These are phyloP conservation scores for Zea luxurians DNA, from an alignment of 176 grass and related monocot genomes.

Conservation along the genomic window DNA sequence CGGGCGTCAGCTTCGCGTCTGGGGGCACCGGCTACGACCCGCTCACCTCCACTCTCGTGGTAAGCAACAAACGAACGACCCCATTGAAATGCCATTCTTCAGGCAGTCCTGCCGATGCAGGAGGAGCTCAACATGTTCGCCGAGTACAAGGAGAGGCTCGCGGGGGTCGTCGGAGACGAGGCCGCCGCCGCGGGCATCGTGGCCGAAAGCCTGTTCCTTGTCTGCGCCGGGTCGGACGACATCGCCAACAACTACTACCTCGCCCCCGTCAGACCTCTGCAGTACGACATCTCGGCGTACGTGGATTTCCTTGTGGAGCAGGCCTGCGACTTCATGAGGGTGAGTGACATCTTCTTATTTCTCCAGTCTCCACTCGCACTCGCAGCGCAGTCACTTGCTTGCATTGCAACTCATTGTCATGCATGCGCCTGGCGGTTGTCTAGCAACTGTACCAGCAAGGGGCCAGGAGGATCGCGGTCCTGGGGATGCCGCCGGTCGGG, in stretches of 20 bases:
- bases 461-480: conserved; percentile 38
- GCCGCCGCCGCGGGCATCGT: conserved; percentile 33
- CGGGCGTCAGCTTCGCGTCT: conserved; percentile 55
- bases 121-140: conserved; percentile 52
- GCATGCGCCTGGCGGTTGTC: no score
- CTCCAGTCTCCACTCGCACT: background rate
- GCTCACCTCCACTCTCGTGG: conserved; percentile 48
- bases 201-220: conserved; percentile 29
- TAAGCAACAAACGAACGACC: background rate
- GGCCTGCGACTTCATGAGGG: conserved; percentile 47
- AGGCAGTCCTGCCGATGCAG: conserved; percentile 47
- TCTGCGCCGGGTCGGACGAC: conserved; percentile 47
- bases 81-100: background rate
- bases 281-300: conserved; percentile 44
- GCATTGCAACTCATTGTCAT: no score
- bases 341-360: background rate
- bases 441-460: conserved; percentile 45
- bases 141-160: conserved; percentile 55
- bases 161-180: conserved; percentile 15
- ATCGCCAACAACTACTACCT: conserved; percentile 48
- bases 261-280: conserved; percentile 18
- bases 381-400: no score
- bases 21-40: conserved; percentile 48
- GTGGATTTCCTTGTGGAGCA: conserved; percentile 35
- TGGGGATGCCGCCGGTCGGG: conserved; percentile 51